A percentile compares a stretch with the other conserved stretches of the same genome.
Conservation (phyloP, 2,329 filamentous ascomycete genomes). For the Penicillium nordicum region DNA sequence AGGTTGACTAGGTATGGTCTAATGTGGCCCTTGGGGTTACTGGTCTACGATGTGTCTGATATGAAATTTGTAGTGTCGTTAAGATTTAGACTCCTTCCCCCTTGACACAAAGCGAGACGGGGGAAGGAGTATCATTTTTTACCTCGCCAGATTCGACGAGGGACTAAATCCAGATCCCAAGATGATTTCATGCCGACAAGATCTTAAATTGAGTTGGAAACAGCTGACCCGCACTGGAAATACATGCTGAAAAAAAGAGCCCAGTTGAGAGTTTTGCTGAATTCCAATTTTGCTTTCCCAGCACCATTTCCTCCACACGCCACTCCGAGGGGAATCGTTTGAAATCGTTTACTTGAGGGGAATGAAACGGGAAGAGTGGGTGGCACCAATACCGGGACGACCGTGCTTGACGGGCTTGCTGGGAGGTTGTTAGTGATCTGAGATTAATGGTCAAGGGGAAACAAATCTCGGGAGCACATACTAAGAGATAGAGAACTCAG, state of each 20-base stretch:
- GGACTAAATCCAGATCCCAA: slow-evolving; percentile 24
- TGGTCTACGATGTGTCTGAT: not conserved
- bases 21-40: not conserved
- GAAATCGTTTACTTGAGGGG: slow-evolving; percentile 83
- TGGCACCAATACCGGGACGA: slow-evolving; percentile 99
- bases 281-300: slow-evolving; percentile 36
- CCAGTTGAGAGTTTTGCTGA: slow-evolving; percentile 26
- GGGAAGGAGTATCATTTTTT: slow-evolving; percentile 16
- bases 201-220: slow-evolving; percentile 42
- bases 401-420: slow-evolving; percentile 99
- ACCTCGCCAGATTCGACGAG: slow-evolving; percentile 47
- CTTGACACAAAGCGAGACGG: slow-evolving; percentile 11
- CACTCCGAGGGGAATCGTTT: slow-evolving; percentile 39
- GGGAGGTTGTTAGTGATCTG: slow-evolving; percentile 51
- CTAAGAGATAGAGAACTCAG: slow-evolving; percentile 99
- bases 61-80: slow-evolving; percentile 21
- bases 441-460: not conserved
- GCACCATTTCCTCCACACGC: slow-evolving; percentile 37
- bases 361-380: slow-evolving; percentile 99
- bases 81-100: slow-evolving; percentile 45
- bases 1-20: not conserved
- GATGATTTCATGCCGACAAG: slow-evolving; percentile 35
- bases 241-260: slow-evolving; percentile 40
- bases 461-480: slow-evolving; percentile 54
- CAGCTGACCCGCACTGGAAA: slow-evolving; percentile 40